A percentile compares a stretch with the other conserved stretches of the same genome.
Evolutionary conservation across 73 alveolate genomes (phyloP).

Genomic region (Stentor roeselii): DNA sequence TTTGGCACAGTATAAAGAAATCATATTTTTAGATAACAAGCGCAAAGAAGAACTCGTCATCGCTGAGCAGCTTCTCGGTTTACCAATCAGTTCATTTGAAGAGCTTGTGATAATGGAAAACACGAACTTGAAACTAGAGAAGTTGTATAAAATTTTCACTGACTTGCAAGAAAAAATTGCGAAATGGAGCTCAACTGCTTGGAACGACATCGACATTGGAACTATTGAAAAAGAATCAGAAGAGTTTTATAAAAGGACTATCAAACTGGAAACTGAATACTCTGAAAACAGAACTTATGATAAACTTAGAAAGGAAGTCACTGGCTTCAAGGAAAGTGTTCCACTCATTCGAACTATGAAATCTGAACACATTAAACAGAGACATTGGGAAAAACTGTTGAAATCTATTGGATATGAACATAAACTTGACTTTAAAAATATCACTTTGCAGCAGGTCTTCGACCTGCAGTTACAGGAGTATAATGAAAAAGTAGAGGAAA

Average conservation of each 20-base stretch:
- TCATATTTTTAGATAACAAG: constrained; percentile 74
- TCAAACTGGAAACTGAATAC: constrained; percentile 52
- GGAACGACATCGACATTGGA: constrained; percentile 91
- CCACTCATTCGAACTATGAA: constrained; percentile 84
- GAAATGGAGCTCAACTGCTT: constrained; percentile 94
- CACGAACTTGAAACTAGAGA: constrained; percentile 81
- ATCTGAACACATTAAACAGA: constrained; percentile 91
- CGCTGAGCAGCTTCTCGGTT: constrained; percentile 93
- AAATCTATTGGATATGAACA: constrained; percentile 92
- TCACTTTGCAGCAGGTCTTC: constrained; percentile 93
- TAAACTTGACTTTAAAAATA: constrained; percentile 88
- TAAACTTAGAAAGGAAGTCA: constrained; percentile 71
- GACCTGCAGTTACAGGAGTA: constrained; percentile 89
- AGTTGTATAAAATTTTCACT: constrained; percentile 84
- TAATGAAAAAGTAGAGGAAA: constrained; percentile 95
- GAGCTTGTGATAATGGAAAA: constrained; percentile 94
- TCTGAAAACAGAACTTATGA: constrained; percentile 44
- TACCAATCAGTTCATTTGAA: constrained; percentile 93
- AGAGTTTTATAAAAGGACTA: constrained; percentile 75
- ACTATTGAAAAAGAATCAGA: constrained; percentile 85
- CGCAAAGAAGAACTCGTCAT: constrained; percentile 92
- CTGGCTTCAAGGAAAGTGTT: constrained; percentile 83
- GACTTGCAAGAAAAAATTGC: constrained; percentile 81
- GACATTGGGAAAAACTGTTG: constrained; percentile 97
- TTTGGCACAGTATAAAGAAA: constrained; percentile 71